These are phyloP conservation scores for Platanthera guangdongensis DNA, from an alignment of 106 monocot genomes.

Conservation along the genomic window DNA sequence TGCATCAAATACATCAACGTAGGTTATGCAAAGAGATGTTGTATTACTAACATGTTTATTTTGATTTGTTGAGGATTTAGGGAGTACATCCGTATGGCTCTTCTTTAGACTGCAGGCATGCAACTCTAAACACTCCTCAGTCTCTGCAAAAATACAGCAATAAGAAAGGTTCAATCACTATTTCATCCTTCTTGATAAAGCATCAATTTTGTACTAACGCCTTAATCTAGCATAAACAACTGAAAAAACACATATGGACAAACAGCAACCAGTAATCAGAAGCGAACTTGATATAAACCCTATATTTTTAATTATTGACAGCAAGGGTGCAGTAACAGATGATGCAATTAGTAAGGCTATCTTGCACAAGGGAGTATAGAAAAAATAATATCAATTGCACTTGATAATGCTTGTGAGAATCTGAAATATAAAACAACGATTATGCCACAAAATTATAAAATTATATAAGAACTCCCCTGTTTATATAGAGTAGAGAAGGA, in stretches of 20 bases:
- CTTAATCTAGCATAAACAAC: neutral
- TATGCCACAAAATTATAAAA: too few relatives aligned
- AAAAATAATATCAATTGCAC: too few relatives aligned
- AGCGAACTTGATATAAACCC: neutral
- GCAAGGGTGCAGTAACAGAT: too few relatives aligned
- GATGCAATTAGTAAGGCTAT: too few relatives aligned
- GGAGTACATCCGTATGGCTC: neutral
- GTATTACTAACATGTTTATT: slow-evolving; percentile 6
- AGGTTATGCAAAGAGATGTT: neutral
- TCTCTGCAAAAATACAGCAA: neutral
- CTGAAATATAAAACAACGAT: too few relatives aligned
- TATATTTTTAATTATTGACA: neutral
- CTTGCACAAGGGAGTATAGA: too few relatives aligned
- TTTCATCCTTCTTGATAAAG: neutral
- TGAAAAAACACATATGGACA: neutral
- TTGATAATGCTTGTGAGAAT: too few relatives aligned
- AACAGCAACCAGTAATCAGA: neutral
- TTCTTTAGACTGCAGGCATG: slow-evolving; percentile 2
- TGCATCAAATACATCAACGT: neutral
- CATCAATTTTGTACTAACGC: neutral
- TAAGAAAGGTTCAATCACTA: neutral
- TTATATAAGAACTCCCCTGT: too few relatives aligned
- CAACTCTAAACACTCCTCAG: slow-evolving; percentile 6
- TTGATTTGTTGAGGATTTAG: neutral
- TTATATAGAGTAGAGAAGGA: too few relatives aligned